Evolutionary conservation across 2,329 filamentous ascomycete genomes (phyloP), one percentile per base, ranked within the genome.

Genomic region (Aspergillus japonicus): DNA sequence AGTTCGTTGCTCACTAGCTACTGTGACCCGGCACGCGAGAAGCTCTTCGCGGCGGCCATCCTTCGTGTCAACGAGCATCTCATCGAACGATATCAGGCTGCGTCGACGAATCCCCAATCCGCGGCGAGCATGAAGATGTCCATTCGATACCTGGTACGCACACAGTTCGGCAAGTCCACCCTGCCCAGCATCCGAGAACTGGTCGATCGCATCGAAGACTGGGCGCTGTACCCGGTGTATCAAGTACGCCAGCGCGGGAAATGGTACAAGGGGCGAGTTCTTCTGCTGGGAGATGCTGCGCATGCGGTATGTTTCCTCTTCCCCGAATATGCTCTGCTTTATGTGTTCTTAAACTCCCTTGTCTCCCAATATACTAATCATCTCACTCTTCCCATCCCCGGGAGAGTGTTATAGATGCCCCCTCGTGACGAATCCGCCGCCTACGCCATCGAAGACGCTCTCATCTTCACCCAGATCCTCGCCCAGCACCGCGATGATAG

Each of bases 221-320:
- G 75, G 71, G 68, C 67, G 50, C 59, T 78, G 39, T 78, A 76
- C 60, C 77, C 77, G 0, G 73, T 79, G 0, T 77, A 77, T 53
- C 68, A 72, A 35, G 64, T 79, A 6, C 68, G 68, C 0, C 69
- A 70, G 2, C 67, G 71, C 5, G 75, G 77, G 16, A 68, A 66
- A 23, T 78, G 77, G 77, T 68, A 62, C 42, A 72, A 68, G 7
- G 71, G 71, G 6, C 64, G 72, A 5, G 70, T 74, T 14, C 66
- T 79, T n/a, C 61, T 79, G 11, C 61, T 80, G 6, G 77, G 78
- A 4, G 78, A 80, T 69, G 76, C 77, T 6, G 78, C 76, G 1
- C 77, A 80, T 58, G 77, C 77, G 47, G 76, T 77, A 67, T 59
- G 73, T 70, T 8, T 5, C n/a, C 57, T 44, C 11, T 47, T 16